These are phyloP conservation scores for Pythium biforme DNA, from an alignment of 352 stramenopile species.

Conservation along the genomic window DNA sequence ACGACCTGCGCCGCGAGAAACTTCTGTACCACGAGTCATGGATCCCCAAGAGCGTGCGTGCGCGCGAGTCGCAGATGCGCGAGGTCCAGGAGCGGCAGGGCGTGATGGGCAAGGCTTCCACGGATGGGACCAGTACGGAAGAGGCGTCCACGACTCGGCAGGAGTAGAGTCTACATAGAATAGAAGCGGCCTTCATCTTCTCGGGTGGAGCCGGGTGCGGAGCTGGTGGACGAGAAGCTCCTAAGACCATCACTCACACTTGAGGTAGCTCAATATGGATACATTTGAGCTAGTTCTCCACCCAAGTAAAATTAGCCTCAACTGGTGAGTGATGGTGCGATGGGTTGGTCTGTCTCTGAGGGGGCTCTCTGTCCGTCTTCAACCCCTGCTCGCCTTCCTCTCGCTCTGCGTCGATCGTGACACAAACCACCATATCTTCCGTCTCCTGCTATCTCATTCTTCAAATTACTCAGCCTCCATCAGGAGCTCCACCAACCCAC, in stretches of 20 bases:
- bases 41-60: constrained; percentile 66
- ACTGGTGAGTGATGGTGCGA: constrained; percentile 16
- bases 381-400: not conserved
- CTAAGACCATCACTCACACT: constrained; percentile 17
- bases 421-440: too few species aligned
- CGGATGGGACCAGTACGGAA: too few species aligned
- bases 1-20: constrained; percentile 62
- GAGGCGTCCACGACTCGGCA: not conserved
- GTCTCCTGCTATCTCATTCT: constrained; percentile 9
- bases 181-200: not conserved
- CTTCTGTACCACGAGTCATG: constrained; percentile 44
- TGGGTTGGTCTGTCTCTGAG: constrained; percentile 5
- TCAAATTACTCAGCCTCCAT: not conserved
- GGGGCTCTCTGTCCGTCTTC: not conserved
- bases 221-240: constrained; percentile 1
- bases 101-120: constrained; percentile 22
- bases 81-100: constrained; percentile 56
- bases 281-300: constrained; percentile 11
- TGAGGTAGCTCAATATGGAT: constrained; percentile 9
- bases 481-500: not conserved
- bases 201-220: not conserved
- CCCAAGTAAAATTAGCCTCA: constrained; percentile 12
- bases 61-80: constrained; percentile 54
- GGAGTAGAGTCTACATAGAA: not conserved
- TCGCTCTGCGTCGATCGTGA: not conserved